phyloP scores from a whole-genome alignment of 2,329 filamentous ascomycete genomes.

The Diaporthe australafricana region DNA sequence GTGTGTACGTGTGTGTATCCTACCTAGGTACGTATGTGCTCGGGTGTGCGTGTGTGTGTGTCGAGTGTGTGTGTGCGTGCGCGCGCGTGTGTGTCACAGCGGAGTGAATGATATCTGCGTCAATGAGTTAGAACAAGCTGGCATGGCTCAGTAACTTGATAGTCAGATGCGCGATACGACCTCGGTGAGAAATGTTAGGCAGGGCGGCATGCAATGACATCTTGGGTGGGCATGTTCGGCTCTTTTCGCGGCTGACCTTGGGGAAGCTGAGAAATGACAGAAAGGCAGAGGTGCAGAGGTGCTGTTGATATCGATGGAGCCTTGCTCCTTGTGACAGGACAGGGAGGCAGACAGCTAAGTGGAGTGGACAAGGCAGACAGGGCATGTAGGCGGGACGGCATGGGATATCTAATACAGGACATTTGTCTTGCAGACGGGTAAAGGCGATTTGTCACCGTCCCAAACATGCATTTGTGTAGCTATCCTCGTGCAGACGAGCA shows the following conservation, averaged over 20 bases:
- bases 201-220: slow-evolving; percentile 21
- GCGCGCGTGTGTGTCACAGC: not conserved
- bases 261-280: not conserved
- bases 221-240: not conserved
- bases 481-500: not conserved
- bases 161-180: not conserved
- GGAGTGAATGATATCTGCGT: not conserved
- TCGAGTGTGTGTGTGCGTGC: not conserved
- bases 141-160: not conserved
- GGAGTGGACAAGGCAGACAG: not conserved
- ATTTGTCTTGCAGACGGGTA: slow-evolving; percentile 17
- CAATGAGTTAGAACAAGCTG: not conserved
- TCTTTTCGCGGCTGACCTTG: not conserved
- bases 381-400: not conserved
- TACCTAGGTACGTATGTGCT: not conserved
- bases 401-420: not conserved
- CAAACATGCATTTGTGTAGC: not conserved
- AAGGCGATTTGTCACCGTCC: slow-evolving; percentile 1
- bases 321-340: not conserved
- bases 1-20: not conserved
- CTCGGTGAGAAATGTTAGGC: slow-evolving; percentile 2
- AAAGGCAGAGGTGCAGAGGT: not conserved
- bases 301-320: not conserved
- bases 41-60: not conserved
- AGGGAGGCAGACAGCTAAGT: not conserved